phyloP scores from a whole-genome alignment of 345 rosid genomes.

The Arabis hirsuta region DNA sequence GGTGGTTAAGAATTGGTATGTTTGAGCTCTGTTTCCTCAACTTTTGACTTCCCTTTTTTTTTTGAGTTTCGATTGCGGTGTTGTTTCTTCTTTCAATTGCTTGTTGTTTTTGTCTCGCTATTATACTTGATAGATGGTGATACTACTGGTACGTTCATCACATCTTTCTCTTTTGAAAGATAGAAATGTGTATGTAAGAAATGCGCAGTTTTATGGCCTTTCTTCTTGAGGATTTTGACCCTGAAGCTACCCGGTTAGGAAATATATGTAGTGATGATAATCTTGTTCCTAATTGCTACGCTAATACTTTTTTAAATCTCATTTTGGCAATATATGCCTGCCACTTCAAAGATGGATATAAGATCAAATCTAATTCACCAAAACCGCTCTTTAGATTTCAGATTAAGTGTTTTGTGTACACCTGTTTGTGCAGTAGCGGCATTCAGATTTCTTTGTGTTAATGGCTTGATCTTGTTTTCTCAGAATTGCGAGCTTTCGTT shows the following conservation, averaged over 20 bases:
- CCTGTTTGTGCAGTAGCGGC: neutral
- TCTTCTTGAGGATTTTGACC: neutral
- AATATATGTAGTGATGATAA: neutral
- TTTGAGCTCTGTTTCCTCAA: constrained; percentile 13
- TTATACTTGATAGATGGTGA: constrained; percentile 12
- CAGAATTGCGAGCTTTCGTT: neutral
- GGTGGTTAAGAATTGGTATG: constrained; percentile 94
- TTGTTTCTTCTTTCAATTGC: constrained; percentile 21
- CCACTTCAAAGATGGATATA: constrained; percentile 3
- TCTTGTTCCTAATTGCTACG: neutral
- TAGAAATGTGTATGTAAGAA: neutral
- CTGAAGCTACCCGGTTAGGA: neutral
- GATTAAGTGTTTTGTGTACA: neutral
- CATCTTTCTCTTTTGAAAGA: neutral
- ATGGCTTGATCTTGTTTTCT: constrained; percentile 20
- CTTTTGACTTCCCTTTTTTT: neutral
- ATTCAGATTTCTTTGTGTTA: neutral
- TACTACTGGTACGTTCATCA: neutral
- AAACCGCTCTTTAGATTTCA: neutral
- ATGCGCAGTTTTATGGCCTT: neutral
- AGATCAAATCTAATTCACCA: neutral
- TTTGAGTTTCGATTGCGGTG: neutral
- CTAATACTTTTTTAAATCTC: neutral
- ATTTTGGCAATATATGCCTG: neutral
- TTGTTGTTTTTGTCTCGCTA: neutral